phyloP scores from a whole-genome alignment of 73 alveolate species.

The Symbiodinium natans region DNA sequence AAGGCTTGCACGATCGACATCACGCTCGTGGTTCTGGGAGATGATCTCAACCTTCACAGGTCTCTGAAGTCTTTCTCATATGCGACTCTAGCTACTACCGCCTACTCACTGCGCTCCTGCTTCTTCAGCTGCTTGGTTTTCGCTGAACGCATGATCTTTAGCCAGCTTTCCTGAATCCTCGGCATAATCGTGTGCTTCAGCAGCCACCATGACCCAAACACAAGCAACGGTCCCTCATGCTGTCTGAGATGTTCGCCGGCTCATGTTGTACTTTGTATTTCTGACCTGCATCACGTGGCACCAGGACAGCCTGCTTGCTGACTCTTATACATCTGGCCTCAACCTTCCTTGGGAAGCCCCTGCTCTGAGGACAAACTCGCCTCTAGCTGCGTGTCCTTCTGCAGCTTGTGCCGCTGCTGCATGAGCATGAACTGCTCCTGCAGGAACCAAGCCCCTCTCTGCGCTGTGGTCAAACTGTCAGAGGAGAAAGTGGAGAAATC shows the following conservation, averaged over 20 bases:
- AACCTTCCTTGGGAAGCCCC: too few relatives aligned
- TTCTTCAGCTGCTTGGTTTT: conserved; percentile 98
- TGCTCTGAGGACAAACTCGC: neutral
- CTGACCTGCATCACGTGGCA: conserved; percentile 34
- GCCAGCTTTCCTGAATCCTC: conserved; percentile 98
- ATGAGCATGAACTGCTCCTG: conserved; percentile 93
- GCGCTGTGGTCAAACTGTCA: too few relatives aligned
- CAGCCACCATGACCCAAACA: neutral
- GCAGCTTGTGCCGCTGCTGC: conserved; percentile 93
- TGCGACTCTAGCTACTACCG: too few relatives aligned
- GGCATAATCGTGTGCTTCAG: neutral
- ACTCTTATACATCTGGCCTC: too few relatives aligned
- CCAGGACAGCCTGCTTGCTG: too few relatives aligned
- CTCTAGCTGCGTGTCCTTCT: conserved; percentile 82
- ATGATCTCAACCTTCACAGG: conserved; percentile 95
- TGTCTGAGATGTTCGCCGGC: conserved; percentile 73
- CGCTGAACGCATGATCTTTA: conserved; percentile 98
- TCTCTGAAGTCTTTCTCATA: neutral
- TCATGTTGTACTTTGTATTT: conserved; percentile 96
- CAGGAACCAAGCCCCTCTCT: too few relatives aligned
- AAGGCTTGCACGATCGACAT: conserved; percentile 96
- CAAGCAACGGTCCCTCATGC: neutral
- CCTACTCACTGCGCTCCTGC: too few relatives aligned
- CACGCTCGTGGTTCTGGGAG: conserved; percentile 98
- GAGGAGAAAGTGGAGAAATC: too few relatives aligned